phyloP scores from a whole-genome alignment of 2,329 filamentous ascomycete species.

The Bipolaris bicolor region DNA sequence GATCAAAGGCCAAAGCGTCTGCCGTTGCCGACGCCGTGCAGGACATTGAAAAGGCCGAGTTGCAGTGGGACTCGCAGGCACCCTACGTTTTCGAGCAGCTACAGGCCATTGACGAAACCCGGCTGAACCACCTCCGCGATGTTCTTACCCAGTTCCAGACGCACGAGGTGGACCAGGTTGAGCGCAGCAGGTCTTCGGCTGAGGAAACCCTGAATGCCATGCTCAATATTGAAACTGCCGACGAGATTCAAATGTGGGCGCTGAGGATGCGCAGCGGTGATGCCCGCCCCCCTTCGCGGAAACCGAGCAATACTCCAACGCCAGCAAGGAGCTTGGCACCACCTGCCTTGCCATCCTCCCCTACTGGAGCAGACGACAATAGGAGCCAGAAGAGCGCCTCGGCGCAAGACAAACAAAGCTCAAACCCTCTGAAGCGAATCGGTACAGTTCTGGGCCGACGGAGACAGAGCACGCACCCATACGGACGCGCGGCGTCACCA shows the following conservation, averaged over 20 bases:
- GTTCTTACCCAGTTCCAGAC: conserved; percentile 91
- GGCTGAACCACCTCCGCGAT: conserved; percentile 88
- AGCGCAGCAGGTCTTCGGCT: conserved; percentile 74
- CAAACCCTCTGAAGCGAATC: conserved; percentile 49
- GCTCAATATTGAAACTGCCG: conserved; percentile 83
- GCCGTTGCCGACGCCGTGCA: conserved; percentile 78
- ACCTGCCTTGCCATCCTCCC: conserved; percentile 39
- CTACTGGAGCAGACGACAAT: conserved; percentile 57
- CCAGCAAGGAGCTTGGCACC: conserved; percentile 46
- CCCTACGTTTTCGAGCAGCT: conserved; percentile 94
- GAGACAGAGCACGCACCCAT: conserved; percentile 49
- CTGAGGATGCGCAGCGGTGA: conserved; percentile 52
- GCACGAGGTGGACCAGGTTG: conserved; percentile 85
- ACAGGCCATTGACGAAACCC: conserved; percentile 86
- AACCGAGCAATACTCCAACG: conserved; percentile 40
- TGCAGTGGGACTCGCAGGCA: conserved; percentile 92
- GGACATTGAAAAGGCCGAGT: conserved; percentile 76
- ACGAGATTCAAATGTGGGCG: conserved; percentile 81
- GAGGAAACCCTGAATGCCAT: conserved; percentile 82
- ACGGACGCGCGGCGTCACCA: conserved; percentile 50
- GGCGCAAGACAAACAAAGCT: conserved; percentile 47
- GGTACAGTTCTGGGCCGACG: conserved; percentile 50
- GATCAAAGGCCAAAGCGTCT: conserved; percentile 73
- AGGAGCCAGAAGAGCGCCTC: conserved; percentile 62
- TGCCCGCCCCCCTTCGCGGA: conserved; percentile 38